Conservation (phyloP, 768 basidiomycete genomes). For the Lactifluus hygrophoroides region DNA sequence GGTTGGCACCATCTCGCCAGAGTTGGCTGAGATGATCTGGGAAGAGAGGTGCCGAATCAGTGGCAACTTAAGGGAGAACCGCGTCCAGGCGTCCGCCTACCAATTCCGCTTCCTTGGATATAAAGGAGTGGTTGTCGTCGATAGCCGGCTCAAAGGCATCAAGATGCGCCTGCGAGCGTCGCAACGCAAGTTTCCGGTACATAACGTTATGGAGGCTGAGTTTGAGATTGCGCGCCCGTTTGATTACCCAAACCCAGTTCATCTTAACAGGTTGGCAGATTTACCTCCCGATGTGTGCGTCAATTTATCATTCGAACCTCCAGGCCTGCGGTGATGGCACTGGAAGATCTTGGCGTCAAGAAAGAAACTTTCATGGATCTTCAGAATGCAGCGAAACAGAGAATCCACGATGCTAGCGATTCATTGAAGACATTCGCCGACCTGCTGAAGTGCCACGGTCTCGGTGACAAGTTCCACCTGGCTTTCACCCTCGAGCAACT, state of each 20-base stretch:
- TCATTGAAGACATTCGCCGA: conserved; percentile 40
- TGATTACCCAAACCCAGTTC: conserved; percentile 47
- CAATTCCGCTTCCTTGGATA: conserved; percentile 76
- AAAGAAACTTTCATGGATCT: conserved; percentile 50
- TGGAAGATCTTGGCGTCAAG: conserved; percentile 66
- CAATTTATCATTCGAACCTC: neutral
- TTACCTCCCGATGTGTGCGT: neutral
- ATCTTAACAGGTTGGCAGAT: conserved; percentile 56
- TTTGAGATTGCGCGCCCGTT: conserved; percentile 71
- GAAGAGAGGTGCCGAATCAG: conserved; percentile 37
- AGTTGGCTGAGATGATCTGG: conserved; percentile 56
- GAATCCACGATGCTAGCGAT: conserved; percentile 52
- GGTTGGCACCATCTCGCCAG: conserved; percentile 64
- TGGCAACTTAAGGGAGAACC: neutral
- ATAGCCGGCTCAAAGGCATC: conserved; percentile 45
- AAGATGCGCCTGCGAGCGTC: conserved; percentile 62
- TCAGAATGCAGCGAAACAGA: conserved; percentile 49
- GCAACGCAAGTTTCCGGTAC: conserved; percentile 68
- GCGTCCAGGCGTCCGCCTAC: conserved; percentile 34
- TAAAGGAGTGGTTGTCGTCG: conserved; percentile 74
- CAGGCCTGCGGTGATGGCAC: conserved; percentile 67
- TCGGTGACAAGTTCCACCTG: conserved; percentile 43
- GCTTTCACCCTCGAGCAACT: conserved; percentile 44
- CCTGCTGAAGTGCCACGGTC: conserved; percentile 41
- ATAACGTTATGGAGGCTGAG: conserved; percentile 35